Percentiles rank a stretch among this genome's conserved stretches.
Conservation (phyloP, 1,284 basidiomycete species). For the Rhodotorula sp. region DNA sequence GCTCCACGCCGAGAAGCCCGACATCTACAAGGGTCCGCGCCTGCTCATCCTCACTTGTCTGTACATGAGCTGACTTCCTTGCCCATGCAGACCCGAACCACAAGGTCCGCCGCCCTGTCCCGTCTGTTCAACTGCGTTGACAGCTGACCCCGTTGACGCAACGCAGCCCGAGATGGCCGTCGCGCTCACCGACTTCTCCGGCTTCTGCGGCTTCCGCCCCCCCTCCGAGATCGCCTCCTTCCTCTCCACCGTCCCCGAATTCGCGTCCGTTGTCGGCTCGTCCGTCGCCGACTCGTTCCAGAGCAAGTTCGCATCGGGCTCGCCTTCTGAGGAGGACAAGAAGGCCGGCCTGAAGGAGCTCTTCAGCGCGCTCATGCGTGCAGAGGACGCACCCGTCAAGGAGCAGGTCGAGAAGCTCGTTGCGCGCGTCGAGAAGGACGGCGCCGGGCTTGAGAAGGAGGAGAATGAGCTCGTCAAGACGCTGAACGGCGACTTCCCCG, state of each 20-base stretch:
- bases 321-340: slow-evolving; percentile 57
- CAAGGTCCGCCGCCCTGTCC: slow-evolving; percentile 57
- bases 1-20: slow-evolving; percentile 72
- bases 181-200: slow-evolving; percentile 86
- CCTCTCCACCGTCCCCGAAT: slow-evolving; percentile 73
- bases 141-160: slow-evolving; percentile 1
- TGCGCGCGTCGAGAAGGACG: slow-evolving; percentile 59
- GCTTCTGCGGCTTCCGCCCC: slow-evolving; percentile 88
- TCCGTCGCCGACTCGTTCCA: slow-evolving; percentile 60
- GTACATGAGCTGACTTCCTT: neutral
- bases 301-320: slow-evolving; percentile 50
- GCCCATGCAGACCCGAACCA: slow-evolving; percentile 74
- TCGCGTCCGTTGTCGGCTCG: slow-evolving; percentile 68
- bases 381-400: slow-evolving; percentile 60
- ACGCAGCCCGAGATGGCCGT: slow-evolving; percentile 89
- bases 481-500: slow-evolving; percentile 80
- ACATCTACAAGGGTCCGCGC: slow-evolving; percentile 85
- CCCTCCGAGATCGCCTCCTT: slow-evolving; percentile 68
- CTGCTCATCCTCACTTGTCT: neutral
- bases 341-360: slow-evolving; percentile 64
- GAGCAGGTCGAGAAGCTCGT: slow-evolving; percentile 64
- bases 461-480: slow-evolving; percentile 64
- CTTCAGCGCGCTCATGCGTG: slow-evolving; percentile 82
- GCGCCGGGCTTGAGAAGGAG: slow-evolving; percentile 54
- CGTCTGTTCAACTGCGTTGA: fast-evolving